These are phyloP conservation scores for Kurtzmaniella quercitrusa DNA, from an alignment of 1,139 yeast species.

Conservation along the genomic window DNA sequence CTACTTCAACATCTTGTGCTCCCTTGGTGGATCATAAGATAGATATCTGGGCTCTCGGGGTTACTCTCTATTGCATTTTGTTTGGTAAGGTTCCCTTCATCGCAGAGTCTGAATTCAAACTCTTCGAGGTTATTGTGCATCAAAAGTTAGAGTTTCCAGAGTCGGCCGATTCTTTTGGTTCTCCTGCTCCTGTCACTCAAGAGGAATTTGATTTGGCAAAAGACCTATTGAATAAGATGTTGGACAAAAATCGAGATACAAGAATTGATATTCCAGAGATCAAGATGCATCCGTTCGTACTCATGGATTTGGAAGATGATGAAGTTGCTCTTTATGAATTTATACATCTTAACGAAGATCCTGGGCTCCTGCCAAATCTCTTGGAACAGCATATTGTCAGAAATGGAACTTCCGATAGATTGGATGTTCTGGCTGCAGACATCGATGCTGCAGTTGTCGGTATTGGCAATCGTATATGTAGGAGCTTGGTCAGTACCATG, in stretches of 20 bases:
- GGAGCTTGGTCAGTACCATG: conserved; percentile 55
- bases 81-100: conserved; percentile 89
- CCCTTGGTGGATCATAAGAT: conserved; percentile 68
- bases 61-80: conserved; percentile 80
- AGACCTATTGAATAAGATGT: conserved; percentile 58
- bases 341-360: conserved; percentile 26
- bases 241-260: conserved; percentile 65
- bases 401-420: conserved; percentile 5
- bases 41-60: conserved; percentile 97
- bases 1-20: neutral
- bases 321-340: conserved; percentile 36
- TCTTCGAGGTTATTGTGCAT: conserved; percentile 78
- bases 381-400: conserved; percentile 14
- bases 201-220: conserved; percentile 59
- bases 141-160: conserved; percentile 61
- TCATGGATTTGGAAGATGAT: conserved; percentile 52
- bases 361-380: conserved; percentile 6
- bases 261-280: conserved; percentile 72
- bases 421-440: conserved; percentile 61
- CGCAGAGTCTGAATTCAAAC: conserved; percentile 82
- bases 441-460: conserved; percentile 77
- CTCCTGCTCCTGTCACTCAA: conserved; percentile 33
- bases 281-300: conserved; percentile 75
- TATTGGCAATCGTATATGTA: conserved; percentile 61
- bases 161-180: conserved; percentile 34